Evolutionary conservation across 2,329 filamentous ascomycete species (phyloP).

Genomic region (Fusarium liriodendri): DNA sequence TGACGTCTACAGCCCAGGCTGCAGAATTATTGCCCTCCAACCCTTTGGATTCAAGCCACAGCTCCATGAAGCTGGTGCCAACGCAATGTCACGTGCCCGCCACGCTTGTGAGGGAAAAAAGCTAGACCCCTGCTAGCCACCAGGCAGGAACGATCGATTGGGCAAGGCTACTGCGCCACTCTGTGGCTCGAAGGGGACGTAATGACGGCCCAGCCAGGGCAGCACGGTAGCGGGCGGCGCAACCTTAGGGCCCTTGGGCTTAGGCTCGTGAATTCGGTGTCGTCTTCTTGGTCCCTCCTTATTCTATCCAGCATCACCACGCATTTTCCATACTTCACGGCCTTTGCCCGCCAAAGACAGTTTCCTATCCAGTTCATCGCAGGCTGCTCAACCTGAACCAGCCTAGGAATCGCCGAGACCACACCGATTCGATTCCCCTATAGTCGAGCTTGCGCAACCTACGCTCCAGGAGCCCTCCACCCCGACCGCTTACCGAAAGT

Average conservation of each 20-base stretch:
- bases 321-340: constrained; percentile 35
- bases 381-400: neutral
- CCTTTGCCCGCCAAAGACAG: constrained; percentile 23
- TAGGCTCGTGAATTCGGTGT: constrained; percentile 48
- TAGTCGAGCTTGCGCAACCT: constrained; percentile 17
- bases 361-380: constrained; percentile 11
- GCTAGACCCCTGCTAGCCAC: neutral
- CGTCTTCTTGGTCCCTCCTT: constrained; percentile 48
- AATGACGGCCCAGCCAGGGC: constrained; percentile 25
- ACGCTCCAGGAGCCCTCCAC: constrained; percentile 27
- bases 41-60: constrained; percentile 32
- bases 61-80: neutral
- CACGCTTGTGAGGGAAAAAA: neutral
- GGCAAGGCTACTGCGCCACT: constrained; percentile 37
- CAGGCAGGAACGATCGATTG: neutral
- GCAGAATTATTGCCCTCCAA: constrained; percentile 28
- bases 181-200: constrained; percentile 40
- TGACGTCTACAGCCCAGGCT: constrained; percentile 40
- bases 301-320: constrained; percentile 43
- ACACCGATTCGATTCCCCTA: neutral
- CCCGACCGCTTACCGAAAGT: constrained; percentile 37
- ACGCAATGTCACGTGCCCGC: constrained; percentile 28
- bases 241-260: constrained; percentile 43
- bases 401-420: neutral
- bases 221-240: constrained; percentile 16